Evolutionary conservation across 371 early-diverging fungal genomes (phyloP).

Genomic region (Mucor sp.): DNA sequence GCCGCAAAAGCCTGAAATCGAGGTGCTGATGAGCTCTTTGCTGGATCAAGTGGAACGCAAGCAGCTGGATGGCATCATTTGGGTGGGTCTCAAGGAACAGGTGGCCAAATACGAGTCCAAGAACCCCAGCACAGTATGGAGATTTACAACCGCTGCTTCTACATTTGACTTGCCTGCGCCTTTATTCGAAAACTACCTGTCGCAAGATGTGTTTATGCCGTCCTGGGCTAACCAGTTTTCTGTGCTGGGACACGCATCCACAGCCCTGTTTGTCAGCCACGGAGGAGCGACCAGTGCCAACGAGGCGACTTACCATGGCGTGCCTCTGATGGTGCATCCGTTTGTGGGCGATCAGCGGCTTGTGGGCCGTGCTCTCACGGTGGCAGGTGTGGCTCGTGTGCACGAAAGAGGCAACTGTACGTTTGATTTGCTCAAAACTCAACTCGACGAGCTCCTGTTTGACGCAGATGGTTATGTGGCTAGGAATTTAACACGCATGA

Average conservation of each 20-base stretch:
- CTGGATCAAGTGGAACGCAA: slow-evolving; percentile 21
- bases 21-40: slow-evolving; percentile 23
- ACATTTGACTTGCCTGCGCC: background rate
- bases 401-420: background rate
- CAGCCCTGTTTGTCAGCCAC: slow-evolving; percentile 39
- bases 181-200: background rate
- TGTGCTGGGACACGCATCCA: slow-evolving; percentile 33
- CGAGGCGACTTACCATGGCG: slow-evolving; percentile 33
- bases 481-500: slow-evolving; percentile 14
- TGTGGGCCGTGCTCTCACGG: slow-evolving; percentile 2
- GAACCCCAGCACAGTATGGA: background rate
- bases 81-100: slow-evolving; percentile 17
- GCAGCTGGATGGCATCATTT: slow-evolving; percentile 34
- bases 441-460: slow-evolving; percentile 1
- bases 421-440: background rate
- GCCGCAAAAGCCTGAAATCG: slow-evolving; percentile 8
- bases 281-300: slow-evolving; percentile 38
- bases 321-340: slow-evolving; percentile 27
- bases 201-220: slow-evolving; percentile 4
- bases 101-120: background rate
- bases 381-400: slow-evolving; percentile 14
- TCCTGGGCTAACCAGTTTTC: slow-evolving; percentile 40
- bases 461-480: slow-evolving; percentile 2
- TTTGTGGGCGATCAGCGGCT: slow-evolving; percentile 37
- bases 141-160: background rate